Conservation (phyloP, 192 early-diverging fungal species). For the Mortierella antarctica region DNA sequence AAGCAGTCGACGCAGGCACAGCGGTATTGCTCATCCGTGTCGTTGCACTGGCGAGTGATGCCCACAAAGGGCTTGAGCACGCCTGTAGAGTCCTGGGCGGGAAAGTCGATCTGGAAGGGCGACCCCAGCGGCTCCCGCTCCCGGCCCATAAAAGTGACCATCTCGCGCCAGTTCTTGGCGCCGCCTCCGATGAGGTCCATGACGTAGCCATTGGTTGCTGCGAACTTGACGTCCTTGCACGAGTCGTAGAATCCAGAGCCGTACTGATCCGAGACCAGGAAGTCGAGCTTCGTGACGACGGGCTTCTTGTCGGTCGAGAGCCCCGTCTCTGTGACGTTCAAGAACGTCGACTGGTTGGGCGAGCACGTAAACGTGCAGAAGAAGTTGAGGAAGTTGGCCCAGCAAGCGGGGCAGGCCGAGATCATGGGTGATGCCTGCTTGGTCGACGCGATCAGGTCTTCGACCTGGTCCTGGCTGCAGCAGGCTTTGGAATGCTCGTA, state of each 20-base stretch:
- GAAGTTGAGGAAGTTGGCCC: slow-evolving; percentile 72
- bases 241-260: slow-evolving; percentile 68
- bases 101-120: slow-evolving; percentile 75
- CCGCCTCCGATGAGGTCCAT: slow-evolving; percentile 77
- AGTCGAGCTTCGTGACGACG: slow-evolving; percentile 60
- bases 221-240: slow-evolving; percentile 77
- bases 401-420: slow-evolving; percentile 72
- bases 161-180: slow-evolving; percentile 64
- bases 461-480: slow-evolving; percentile 66
- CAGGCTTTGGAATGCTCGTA: slow-evolving; percentile 61
- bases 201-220: slow-evolving; percentile 69
- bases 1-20: slow-evolving; percentile 74
- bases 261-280: slow-evolving; percentile 64
- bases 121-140: slow-evolving; percentile 65
- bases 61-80: slow-evolving; percentile 43
- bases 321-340: slow-evolving; percentile 64
- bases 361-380: slow-evolving; percentile 76
- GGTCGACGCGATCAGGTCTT: slow-evolving; percentile 57
- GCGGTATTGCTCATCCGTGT: slow-evolving; percentile 58
- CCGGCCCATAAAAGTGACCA: slow-evolving; percentile 66
- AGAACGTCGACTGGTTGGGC: slow-evolving; percentile 70
- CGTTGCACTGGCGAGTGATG: slow-evolving; percentile 60
- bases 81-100: slow-evolving; percentile 45
- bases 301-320: slow-evolving; percentile 34
- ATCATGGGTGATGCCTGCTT: slow-evolving; percentile 66